These are phyloP conservation scores for Solanum lignicaule DNA, from an alignment of 257 asterid species.

Conservation along the genomic window DNA sequence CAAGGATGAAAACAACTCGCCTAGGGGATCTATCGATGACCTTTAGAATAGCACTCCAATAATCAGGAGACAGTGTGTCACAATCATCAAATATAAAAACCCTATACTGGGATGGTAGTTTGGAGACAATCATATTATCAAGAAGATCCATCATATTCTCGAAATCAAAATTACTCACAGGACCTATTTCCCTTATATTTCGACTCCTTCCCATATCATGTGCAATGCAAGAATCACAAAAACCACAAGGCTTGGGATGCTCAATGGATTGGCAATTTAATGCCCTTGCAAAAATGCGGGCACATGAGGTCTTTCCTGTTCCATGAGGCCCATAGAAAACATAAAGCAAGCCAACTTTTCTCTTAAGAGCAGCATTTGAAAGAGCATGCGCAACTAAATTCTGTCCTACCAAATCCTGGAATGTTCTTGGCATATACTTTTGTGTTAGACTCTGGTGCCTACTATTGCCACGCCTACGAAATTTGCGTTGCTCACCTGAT, in stretches of 20 bases:
- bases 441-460: constrained; percentile 81
- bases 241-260: constrained; percentile 70
- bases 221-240: constrained; percentile 58
- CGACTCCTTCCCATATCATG: constrained; percentile 50
- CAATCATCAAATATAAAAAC: constrained; percentile 78
- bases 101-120: constrained; percentile 42
- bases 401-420: constrained; percentile 83
- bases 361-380: constrained; percentile 55
- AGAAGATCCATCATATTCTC: constrained; percentile 47
- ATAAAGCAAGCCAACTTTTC: constrained; percentile 65
- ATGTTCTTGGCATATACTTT: constrained; percentile 71
- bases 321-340: constrained; percentile 88
- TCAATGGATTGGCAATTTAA: constrained; percentile 66
- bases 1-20: constrained; percentile 59
- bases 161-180: constrained; percentile 51
- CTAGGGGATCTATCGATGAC: constrained; percentile 69
- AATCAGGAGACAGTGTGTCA: constrained; percentile 49
- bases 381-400: constrained; percentile 83
- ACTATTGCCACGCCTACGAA: constrained; percentile 23
- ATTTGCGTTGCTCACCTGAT: constrained; percentile 33
- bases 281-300: constrained; percentile 73
- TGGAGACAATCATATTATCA: constrained; percentile 30
- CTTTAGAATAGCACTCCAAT: constrained; percentile 71
- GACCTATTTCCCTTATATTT: constrained; percentile 60
- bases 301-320: constrained; percentile 82